Evolutionary conservation across 768 basidiomycete genomes (phyloP), one percentile per base, ranked within the genome.

Genomic region (Ramaria sp.): DNA sequence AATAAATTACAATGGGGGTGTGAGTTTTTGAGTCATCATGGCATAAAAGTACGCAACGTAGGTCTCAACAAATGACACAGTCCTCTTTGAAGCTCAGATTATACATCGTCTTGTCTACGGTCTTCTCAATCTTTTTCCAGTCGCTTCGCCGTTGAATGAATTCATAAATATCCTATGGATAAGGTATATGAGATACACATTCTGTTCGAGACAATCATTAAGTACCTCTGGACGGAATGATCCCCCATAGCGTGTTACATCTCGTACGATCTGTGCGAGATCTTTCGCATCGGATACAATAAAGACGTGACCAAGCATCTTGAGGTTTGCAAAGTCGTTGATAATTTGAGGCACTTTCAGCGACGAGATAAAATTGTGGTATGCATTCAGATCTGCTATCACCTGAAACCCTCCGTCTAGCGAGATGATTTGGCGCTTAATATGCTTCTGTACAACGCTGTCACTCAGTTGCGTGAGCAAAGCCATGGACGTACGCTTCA

Each of bases 101-200:
- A 69, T 92, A 93, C 89, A 93, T 92, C 48, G 89, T 82, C 72
- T 91, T 90, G 71, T 92, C 90, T 48, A 98, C 96, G 25, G 80
- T 83, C 69, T 91, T 95, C 67, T 98, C 94, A 57, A 98, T 98
- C 72, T 89, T 94, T 71, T 96, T 95, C 95, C 95, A 98, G 66
- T 99, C 95, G 6, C 89, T 87, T 32, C 94, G 77, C 20, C 94
- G 74, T 64, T 93, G 90, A 62, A 97, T 88, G 62, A 97, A 95
- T 67, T 98, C 95, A 65, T 97, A 97, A 49, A 97, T 76, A 64
- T 97, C 95, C 81, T 85, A 56, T 56, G 25, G 43, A 22, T 27
- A 27, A 16, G 24, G 39, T 50, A 1, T 34, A 13, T 42, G 32
- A 39, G 22, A 37, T 48, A 24, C 20, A 34, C 10, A 47, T 34